Base-by-base conservation (phyloP, 108 stramenopile genomes). In the Pseudonitzschia pungens region DNA sequence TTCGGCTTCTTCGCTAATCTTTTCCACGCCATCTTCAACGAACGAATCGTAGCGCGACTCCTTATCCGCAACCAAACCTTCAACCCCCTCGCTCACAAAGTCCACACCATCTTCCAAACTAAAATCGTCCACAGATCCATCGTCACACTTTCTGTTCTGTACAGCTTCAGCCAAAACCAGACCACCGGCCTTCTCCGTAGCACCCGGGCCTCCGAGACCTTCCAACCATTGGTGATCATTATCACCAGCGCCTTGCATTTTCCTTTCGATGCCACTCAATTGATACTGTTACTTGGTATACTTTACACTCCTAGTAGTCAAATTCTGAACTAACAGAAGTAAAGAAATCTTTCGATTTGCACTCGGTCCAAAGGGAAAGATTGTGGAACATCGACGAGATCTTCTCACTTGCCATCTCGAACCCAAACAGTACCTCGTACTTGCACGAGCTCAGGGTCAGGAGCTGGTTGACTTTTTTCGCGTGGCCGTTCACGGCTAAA, bases 281-380 rank as follows among this genome's bases (percentile, higher is more conserved):
- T 55, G 20, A 9, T 55, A 20, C 18, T 55, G 11, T 55, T n/a
- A n/a, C n/a, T n/a, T n/a, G n/a, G 54, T 55, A 55, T 55, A 8
- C 20, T 18, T 18, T 8, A 26, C 11, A 26, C 54, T 55, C 18
- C 26, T 55, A 20, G 24, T 18, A 55, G 24, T 55, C 11, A n/a
- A n/a, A n/a, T n/a, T 55, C 20, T 55, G 24, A 26, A 55, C 54
- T 26, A 18, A 20, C 54, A 55, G 54, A 55, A 55, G 26, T 9
- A 55, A 26, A 55, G 54, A 8, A 55, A 55, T 55, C 54, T 55
- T 18, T 55, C 54, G 54, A 55, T 55, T 55, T 11, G 20, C 20
- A 26, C 21, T 55, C 54, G 54, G 54, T 55, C 26, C 18, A 8
- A 20, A 55, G 20, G 11, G 54, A 55, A 55, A 55, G 54, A 11